Evolutionary conservation across 2,329 filamentous ascomycete genomes (phyloP), one percentile per base, ranked within the genome.

Genomic region (Scytalidium sp.): DNA sequence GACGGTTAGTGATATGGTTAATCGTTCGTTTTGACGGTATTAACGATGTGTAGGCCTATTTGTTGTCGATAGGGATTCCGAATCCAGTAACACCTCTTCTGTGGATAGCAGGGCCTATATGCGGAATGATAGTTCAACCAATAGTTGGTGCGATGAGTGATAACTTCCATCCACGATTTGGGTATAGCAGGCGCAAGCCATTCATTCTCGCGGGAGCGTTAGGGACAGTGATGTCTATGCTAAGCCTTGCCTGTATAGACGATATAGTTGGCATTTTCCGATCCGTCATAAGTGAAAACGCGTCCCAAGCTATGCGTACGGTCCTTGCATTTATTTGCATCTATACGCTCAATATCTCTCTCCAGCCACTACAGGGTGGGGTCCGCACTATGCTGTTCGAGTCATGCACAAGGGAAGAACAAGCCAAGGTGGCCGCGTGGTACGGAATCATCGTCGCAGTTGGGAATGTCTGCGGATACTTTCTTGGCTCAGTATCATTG

Each of bases 21-120:
- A 5, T 4, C 5, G 5, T 10, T 36, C 32, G 13, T 36, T 36
- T 10, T 36, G 7, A 36, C 15, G 5, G 5, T 36, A n/a, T n/a
- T 36, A 36, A 36, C 32, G 5, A n/a, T 15, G 5, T 36, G 5
- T 36, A 49, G 49, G 19, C 39, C 17, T 49, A 46, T 21, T 45
- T 80, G 1, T 65, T 79, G 7, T 75, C 75, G 19, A 70, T 80
- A 20, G 76, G 76, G 23, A 65, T 80, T 25, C 75, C 71, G 56
- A 78, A 78, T 54, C 75, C 75, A 8, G 63, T 79, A 46, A 68
- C 76, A 19, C 72, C 76, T 13, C 64, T 79, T 3, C 74, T 79
- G 27, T 80, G 76, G 76, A 76, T 80, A 19, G 76, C 76, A n/a
- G 76, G 76, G 13, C 77, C 77, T 13, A 66, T 80, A 2, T 78